These are phyloP conservation scores for Apocynum venetum DNA, from an alignment of 257 asterid species.

Conservation along the genomic window DNA sequence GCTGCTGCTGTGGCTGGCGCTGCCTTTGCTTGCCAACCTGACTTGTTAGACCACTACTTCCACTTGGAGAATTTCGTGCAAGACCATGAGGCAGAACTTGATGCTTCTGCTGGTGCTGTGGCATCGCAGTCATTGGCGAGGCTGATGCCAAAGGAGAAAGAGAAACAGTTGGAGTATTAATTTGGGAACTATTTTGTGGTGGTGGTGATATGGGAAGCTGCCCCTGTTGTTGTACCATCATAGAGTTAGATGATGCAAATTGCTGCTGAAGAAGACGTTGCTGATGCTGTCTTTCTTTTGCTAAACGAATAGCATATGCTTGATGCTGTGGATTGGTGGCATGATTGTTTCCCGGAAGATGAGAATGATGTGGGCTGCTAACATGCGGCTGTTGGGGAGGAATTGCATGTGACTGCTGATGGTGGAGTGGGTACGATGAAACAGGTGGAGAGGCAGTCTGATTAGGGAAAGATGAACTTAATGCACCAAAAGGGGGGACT, in stretches of 20 bases:
- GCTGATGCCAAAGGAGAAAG: conserved; percentile 47
- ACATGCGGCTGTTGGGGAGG: conserved; percentile 38
- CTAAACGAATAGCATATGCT: conserved; percentile 53
- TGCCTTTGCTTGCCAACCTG: conserved; percentile 48
- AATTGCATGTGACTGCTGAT: conserved; percentile 37
- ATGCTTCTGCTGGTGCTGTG: conserved; percentile 66
- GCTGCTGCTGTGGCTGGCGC: conserved; percentile 37
- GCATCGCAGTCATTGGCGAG: conserved; percentile 47
- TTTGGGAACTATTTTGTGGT: conserved; percentile 44
- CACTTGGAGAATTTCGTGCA: conserved; percentile 50
- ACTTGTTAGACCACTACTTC: conserved; percentile 45
- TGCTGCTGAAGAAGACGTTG: conserved; percentile 56
- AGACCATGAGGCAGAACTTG: conserved; percentile 53
- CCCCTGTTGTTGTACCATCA: conserved; percentile 50
- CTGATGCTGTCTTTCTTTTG: conserved; percentile 74
- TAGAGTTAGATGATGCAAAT: conserved; percentile 50
- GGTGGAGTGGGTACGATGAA: conserved; percentile 36
- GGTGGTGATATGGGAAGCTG: conserved; percentile 64
- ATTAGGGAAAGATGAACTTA: conserved; percentile 34
- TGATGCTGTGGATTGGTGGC: conserved; percentile 44
- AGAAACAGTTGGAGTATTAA: conserved; percentile 45
- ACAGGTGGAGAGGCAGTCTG: conserved; percentile 43
- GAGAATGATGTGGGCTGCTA: conserved; percentile 34
- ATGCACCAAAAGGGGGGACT: conserved; percentile 34
- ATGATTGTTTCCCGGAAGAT: conserved; percentile 68